A percentile compares a stretch with the other conserved stretches of the same genome.
Conservation (phyloP, 139 green algal species). For the Prasinococcaceae sp. region DNA sequence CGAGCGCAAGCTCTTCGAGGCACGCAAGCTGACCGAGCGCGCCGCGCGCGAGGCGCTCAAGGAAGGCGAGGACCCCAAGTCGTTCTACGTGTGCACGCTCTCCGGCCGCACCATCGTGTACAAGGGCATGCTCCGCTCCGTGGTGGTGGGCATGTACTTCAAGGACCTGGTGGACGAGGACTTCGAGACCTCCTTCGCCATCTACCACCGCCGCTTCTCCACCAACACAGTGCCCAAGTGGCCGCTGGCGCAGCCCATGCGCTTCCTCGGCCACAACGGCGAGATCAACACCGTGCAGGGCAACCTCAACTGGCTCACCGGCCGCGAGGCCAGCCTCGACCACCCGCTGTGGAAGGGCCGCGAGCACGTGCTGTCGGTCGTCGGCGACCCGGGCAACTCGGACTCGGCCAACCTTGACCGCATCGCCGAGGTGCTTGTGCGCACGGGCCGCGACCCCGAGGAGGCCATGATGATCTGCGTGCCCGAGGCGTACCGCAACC, state of each 20-base stretch:
- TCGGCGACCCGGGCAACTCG: slow-evolving; percentile 60
- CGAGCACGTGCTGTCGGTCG: slow-evolving; percentile 74
- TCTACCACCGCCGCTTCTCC: slow-evolving; percentile 97
- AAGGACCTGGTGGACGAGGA: slow-evolving; percentile 70
- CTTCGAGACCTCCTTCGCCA: slow-evolving; percentile 77
- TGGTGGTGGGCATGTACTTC: slow-evolving; percentile 74
- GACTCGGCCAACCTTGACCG: slow-evolving; percentile 95
- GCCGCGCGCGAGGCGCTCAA: slow-evolving; percentile 26
- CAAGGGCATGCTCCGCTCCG: slow-evolving; percentile 91
- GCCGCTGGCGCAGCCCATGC: slow-evolving; percentile 96
- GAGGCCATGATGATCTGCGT: slow-evolving; percentile 95
- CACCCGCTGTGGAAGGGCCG: slow-evolving; percentile 75
- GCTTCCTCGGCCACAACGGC: slow-evolving; percentile 97
- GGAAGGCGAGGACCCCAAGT: slow-evolving; percentile 42
- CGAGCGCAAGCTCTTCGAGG: slow-evolving; percentile 88
- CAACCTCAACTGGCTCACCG: slow-evolving; percentile 98
- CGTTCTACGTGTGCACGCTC: slow-evolving; percentile 83
- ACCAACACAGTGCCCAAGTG: slow-evolving; percentile 98
- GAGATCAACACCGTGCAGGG: slow-evolving; percentile 99
- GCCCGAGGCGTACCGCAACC: slow-evolving; percentile 81
- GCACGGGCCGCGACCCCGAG: slow-evolving; percentile 49
- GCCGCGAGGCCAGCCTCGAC: slow-evolving; percentile 67
- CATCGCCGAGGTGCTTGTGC: slow-evolving; percentile 66
- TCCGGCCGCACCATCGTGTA: slow-evolving; percentile 86
- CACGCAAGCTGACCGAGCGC: slow-evolving; percentile 86